These are phyloP conservation scores for Tylopilus sp. DNA, from an alignment of 768 basidiomycete species.

Conservation along the genomic window DNA sequence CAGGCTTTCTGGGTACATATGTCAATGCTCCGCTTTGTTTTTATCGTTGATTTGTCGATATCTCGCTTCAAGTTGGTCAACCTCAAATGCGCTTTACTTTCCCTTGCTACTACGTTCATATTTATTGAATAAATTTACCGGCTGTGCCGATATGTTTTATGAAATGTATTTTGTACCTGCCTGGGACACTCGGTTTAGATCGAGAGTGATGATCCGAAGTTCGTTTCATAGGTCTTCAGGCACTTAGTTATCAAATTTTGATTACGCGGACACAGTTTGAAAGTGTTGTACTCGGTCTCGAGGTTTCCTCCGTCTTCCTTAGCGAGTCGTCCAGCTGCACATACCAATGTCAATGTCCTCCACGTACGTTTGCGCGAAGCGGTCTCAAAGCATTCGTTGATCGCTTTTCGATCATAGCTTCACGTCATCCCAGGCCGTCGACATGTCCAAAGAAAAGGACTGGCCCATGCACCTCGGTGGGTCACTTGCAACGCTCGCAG, in stretches of 20 bases:
- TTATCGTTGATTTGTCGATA: slow-evolving; percentile 5
- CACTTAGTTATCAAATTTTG: neutral
- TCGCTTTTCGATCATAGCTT: slow-evolving; percentile 39
- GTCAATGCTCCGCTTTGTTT: slow-evolving; percentile 12
- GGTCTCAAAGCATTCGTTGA: slow-evolving; percentile 2
- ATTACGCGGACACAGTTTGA: neutral
- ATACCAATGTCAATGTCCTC: slow-evolving; percentile 18
- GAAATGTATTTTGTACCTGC: neutral
- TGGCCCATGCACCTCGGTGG: slow-evolving; percentile 68
- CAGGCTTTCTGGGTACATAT: slow-evolving; percentile 13
- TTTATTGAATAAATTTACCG: slow-evolving; percentile 5
- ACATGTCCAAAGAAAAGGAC: slow-evolving; percentile 66
- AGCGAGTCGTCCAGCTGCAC: neutral
- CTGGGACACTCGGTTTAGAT: neutral
- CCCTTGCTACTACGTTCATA: neutral
- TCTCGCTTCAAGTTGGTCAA: slow-evolving; percentile 1
- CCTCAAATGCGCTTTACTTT: slow-evolving; percentile 3
- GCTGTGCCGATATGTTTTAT: slow-evolving; percentile 9
- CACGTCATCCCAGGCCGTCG: slow-evolving; percentile 51
- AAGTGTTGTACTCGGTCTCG: too few species aligned
- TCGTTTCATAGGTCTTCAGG: neutral
- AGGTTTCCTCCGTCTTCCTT: neutral
- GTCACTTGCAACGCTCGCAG: slow-evolving; percentile 11
- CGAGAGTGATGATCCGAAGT: neutral
- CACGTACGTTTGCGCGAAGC: slow-evolving; percentile 16